These are phyloP conservation scores for Syzygium syzygioides DNA, from an alignment of 441 rosid species.

Conservation along the genomic window DNA sequence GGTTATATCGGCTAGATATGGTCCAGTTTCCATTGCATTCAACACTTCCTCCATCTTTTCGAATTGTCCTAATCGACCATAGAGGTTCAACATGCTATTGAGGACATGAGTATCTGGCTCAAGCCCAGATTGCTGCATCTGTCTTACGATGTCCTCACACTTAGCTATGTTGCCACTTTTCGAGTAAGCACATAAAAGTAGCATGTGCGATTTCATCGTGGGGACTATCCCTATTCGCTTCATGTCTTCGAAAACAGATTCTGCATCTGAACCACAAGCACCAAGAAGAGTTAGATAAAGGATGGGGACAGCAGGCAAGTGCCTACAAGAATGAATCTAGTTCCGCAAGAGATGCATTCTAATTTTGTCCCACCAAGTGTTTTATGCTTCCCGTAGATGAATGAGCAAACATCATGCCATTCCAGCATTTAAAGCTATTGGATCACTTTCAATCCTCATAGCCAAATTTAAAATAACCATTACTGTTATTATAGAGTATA, in stretches of 20 bases:
- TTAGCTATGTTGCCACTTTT: conserved; percentile 52
- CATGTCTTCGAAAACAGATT: conserved; percentile 75
- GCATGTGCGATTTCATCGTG: conserved; percentile 94
- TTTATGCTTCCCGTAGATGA: background rate
- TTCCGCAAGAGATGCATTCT: background rate
- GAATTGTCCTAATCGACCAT: conserved; percentile 71
- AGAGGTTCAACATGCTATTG: conserved; percentile 79
- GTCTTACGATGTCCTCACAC: conserved; percentile 66
- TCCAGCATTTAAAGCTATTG: background rate
- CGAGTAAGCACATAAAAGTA: conserved; percentile 74
- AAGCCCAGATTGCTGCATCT: conserved; percentile 64
- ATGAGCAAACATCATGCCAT: background rate
- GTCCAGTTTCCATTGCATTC: conserved; percentile 54
- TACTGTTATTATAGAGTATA: background rate
- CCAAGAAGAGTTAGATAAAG: background rate
- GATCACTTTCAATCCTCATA: background rate
- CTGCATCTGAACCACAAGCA: conserved; percentile 49
- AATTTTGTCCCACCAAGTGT: background rate
- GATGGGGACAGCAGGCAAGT: background rate
- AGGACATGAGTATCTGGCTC: conserved; percentile 75
- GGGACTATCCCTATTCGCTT: conserved; percentile 67
- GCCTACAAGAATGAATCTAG: background rate
- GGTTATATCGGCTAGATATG: conserved; percentile 55
- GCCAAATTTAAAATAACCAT: background rate
- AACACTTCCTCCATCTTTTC: conserved; percentile 72